phyloP scores from a whole-genome alignment of 805 yeast genomes.

The Cyberlindnera mississippiensis region DNA sequence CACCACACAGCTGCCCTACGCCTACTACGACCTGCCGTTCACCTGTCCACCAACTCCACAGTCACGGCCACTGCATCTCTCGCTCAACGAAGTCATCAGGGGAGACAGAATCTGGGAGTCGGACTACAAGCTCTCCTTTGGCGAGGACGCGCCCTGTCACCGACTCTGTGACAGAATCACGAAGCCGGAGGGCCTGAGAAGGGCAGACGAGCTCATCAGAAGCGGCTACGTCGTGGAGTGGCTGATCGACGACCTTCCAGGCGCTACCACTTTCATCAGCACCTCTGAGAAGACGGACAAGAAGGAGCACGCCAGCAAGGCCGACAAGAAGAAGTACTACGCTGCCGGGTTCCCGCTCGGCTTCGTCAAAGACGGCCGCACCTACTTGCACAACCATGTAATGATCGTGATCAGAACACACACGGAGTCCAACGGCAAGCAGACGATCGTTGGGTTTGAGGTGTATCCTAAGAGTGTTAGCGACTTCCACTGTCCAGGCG shows the following conservation, averaged over 20 bases:
- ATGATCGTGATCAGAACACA: conserved; percentile 78
- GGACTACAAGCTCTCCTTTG: conserved; percentile 61
- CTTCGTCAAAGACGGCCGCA: conserved; percentile 52
- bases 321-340: conserved; percentile 61
- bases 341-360: conserved; percentile 89
- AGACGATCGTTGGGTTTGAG: conserved; percentile 82
- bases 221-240: conserved; percentile 78
- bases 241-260: conserved; percentile 80
- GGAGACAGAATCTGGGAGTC: conserved; percentile 82
- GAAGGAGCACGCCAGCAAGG: conserved; percentile 13
- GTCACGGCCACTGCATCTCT: conserved; percentile 59
- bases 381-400: conserved; percentile 73
- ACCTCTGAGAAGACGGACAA: conserved; percentile 21
- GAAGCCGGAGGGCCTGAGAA: conserved; percentile 43
- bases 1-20: conserved; percentile 69
- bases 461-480: conserved; percentile 80
- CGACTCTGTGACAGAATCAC: conserved; percentile 67
- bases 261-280: conserved; percentile 76
- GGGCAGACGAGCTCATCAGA: conserved; percentile 59
- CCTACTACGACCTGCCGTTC: conserved; percentile 74
- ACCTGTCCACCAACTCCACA: conserved; percentile 63
- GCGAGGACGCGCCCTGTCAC: conserved; percentile 60
- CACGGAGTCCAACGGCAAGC: conserved; percentile 38
- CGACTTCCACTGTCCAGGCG: conserved; percentile 70
- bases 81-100: conserved; percentile 70